A percentile compares a stretch with the other conserved stretches of the same genome.
These are phyloP conservation scores for Pseudopediastrum boryanum DNA, from an alignment of 139 green algal genomes.

Conservation along the genomic window DNA sequence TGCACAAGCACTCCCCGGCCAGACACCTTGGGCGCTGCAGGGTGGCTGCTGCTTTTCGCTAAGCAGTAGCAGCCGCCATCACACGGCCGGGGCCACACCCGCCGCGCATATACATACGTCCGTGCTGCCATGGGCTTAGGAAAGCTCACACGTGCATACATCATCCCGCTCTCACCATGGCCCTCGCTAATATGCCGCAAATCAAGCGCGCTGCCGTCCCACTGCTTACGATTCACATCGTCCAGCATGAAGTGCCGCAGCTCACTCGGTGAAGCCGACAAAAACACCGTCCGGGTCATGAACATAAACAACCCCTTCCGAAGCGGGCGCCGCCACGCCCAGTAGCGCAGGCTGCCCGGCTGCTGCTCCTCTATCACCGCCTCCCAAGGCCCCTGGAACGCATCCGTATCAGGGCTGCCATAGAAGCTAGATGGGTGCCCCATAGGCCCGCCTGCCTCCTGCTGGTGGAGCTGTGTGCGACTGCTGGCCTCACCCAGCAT, in stretches of 20 bases:
- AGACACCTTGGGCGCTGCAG: slow-evolving; percentile 33
- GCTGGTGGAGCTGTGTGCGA: slow-evolving; percentile 29
- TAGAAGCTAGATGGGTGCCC: slow-evolving; percentile 46
- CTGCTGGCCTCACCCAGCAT: slow-evolving; percentile 50
- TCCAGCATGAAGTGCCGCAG: slow-evolving; percentile 69
- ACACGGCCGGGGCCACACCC: slow-evolving; percentile 62
- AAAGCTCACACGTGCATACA: slow-evolving; percentile 67
- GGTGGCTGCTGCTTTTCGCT: neutral
- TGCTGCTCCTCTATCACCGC: slow-evolving; percentile 43
- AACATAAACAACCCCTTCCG: slow-evolving; percentile 66
- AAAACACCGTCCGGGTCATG: slow-evolving; percentile 51
- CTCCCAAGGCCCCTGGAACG: slow-evolving; percentile 52
- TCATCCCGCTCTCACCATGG: slow-evolving; percentile 41
- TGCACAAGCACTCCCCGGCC: slow-evolving; percentile 53
- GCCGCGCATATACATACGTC: slow-evolving; percentile 72
- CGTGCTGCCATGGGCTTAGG: slow-evolving; percentile 68
- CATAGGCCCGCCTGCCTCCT: slow-evolving; percentile 35
- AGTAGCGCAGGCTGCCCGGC: slow-evolving; percentile 55
- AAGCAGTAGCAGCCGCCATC: slow-evolving; percentile 69
- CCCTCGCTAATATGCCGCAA: neutral
- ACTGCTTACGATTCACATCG: slow-evolving; percentile 42
- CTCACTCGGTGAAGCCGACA: slow-evolving; percentile 51
- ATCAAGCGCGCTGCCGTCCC: slow-evolving; percentile 56
- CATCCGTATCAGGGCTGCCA: slow-evolving; percentile 36
- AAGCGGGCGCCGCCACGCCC: slow-evolving; percentile 62